These are phyloP conservation scores for Xylaria sp. DNA, from an alignment of 2,329 filamentous ascomycete genomes.

Conservation along the genomic window DNA sequence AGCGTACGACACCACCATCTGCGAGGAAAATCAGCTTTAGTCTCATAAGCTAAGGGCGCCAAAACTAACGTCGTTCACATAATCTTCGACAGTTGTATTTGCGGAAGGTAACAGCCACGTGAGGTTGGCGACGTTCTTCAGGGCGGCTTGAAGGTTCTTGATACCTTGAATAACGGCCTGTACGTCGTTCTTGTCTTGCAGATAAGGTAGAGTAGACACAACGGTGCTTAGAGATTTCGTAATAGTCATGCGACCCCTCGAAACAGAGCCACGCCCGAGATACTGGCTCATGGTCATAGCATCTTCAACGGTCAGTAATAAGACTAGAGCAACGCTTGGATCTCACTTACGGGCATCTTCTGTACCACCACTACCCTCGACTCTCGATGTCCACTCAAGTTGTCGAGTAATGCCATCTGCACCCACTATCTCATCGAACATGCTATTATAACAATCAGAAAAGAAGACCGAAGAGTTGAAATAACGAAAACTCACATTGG, in stretches of 20 bases:
- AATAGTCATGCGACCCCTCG: slow-evolving; percentile 70
- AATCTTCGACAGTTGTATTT: slow-evolving; percentile 64
- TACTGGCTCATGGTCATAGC: slow-evolving; percentile 68
- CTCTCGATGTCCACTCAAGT: slow-evolving; percentile 73
- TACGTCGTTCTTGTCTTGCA: slow-evolving; percentile 68
- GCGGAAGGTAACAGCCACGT: slow-evolving; percentile 66
- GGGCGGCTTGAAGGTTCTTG: slow-evolving; percentile 66
- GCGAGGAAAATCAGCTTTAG: slow-evolving; percentile 13
- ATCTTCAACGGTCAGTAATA: slow-evolving; percentile 47
- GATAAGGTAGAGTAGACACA: slow-evolving; percentile 69
- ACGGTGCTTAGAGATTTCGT: slow-evolving; percentile 66
- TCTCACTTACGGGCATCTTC: slow-evolving; percentile 49
- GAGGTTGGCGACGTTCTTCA: slow-evolving; percentile 65
- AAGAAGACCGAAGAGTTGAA: not conserved
- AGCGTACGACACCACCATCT: slow-evolving; percentile 54
- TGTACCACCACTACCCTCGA: slow-evolving; percentile 64
- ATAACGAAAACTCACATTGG: slow-evolving; percentile 57
- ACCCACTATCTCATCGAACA: slow-evolving; percentile 68
- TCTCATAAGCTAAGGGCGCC: not conserved
- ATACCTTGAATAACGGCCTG: slow-evolving; percentile 73
- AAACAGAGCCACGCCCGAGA: slow-evolving; percentile 72
- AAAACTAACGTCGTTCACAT: slow-evolving; percentile 60
- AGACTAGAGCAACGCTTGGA: not conserved
- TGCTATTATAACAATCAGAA: slow-evolving; percentile 41
- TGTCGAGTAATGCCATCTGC: slow-evolving; percentile 70